Evolutionary conservation across 2,329 filamentous ascomycete genomes (phyloP), one percentile per base, ranked within the genome.

Genomic region (Cladosporium colombiae): DNA sequence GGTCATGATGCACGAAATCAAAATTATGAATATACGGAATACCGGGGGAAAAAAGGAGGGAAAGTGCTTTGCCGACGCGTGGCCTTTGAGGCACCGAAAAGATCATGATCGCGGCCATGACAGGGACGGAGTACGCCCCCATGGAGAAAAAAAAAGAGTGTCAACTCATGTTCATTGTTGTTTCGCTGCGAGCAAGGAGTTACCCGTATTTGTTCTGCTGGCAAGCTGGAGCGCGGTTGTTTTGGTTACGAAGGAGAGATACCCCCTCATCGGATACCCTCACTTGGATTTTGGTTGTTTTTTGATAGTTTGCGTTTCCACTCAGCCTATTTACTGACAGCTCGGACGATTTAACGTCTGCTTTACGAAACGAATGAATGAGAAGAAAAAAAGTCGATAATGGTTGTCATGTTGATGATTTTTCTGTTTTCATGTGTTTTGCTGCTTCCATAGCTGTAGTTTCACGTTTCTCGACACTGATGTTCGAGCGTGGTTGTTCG

Each of bases 61-160:
- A 46, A 21, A 46, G n/a, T 46, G 40, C 40, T 11, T 21, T 46
- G n/a, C 40, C 40, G 40, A 11, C 10, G 40, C 7, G 40, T 23
- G 40, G 40, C 40, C 40, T 46, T n/a, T 46, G 40, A 46, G 40
- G 35, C 40, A 18, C 8, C n/a, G 7, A 60, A 29, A 37, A 25
- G 56, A 59, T 52, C 23, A 52, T 21, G 49, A 25, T 52, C 27
- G 8, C n/a, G n/a, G 40, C n/a, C 40, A 21, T 23, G 40, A 46
- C n/a, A 21, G 40, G 49, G 29, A 29, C 25, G 49, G 49, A 52
- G 40, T 46, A 46, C 40, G 8, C 8, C n/a, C n/a, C n/a, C 40
- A 1, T 23, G 11, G 29, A 37, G 21, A 57, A 62, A 62, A 62
- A 37, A 57, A 62, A 62, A 62, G 60, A 62, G 60, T 62, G 49